Conservation (phyloP, 176 grass and related monocot genomes). For the maize (Zea mays) region Zm-B73-REFERENCE-NAM-5.0 NC_050099.1:77394001-77394500, state of each 20-base stretch:
- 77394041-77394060: constrained; percentile 44
- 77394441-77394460: constrained; percentile 75
- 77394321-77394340: constrained; percentile 37
- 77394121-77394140: constrained; percentile 42
- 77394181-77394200: too few relatives aligned
- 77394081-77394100: constrained; percentile 36
- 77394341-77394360: constrained; percentile 55
- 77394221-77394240: not conserved
- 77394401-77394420: constrained; percentile 54
- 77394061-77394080: constrained; percentile 43
- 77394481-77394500: constrained; percentile 70
- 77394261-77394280: not conserved
- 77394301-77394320: constrained; percentile 48
- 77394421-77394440: constrained; percentile 57
- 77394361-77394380: constrained; percentile 65
- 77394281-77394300: constrained; percentile 39
- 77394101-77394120: constrained; percentile 21
- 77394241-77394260: not conserved
- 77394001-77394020: constrained; percentile 42
- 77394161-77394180: constrained; percentile 45
- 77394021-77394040: constrained; percentile 43
- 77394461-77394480: constrained; percentile 73
- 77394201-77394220: too few relatives aligned
- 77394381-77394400: constrained; percentile 62
- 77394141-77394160: constrained; percentile 47